A percentile compares a stretch with the other conserved stretches of the same genome.
phyloP scores from a whole-genome alignment of 2,329 filamentous ascomycete species.

The Hypoxylon sp. region DNA sequence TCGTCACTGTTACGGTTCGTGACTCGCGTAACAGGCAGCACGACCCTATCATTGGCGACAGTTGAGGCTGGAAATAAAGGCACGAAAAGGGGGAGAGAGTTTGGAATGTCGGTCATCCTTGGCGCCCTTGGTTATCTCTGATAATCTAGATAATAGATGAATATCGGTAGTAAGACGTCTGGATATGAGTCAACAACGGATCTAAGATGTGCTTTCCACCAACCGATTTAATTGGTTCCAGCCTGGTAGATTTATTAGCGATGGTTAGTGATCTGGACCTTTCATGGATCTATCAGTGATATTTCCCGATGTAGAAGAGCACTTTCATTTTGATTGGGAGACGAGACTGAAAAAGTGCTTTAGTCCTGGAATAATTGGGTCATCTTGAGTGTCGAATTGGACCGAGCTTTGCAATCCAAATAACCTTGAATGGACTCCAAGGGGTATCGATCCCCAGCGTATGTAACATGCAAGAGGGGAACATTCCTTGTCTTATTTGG shows the following conservation, averaged over 20 bases:
- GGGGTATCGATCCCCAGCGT: neutral
- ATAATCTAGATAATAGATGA: neutral
- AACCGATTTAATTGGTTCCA: constrained; percentile 22
- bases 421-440: neutral
- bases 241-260: constrained; percentile 17
- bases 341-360: neutral
- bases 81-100: neutral
- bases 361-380: constrained; percentile 14
- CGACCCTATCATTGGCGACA: constrained; percentile 87
- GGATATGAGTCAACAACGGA: constrained; percentile 11
- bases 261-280: constrained; percentile 9
- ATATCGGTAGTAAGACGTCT: neutral
- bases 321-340: constrained; percentile 6
- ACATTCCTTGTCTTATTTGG: neutral
- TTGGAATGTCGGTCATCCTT: constrained; percentile 10
- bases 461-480: neutral
- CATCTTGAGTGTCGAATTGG: constrained; percentile 22
- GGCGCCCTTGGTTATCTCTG: constrained; percentile 16
- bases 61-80: constrained; percentile 4
- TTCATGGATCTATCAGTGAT: constrained; percentile 42
- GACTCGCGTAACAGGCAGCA: constrained; percentile 92
- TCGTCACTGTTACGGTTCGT: constrained; percentile 89
- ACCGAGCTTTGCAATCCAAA: constrained; percentile 36
- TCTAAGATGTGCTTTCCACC: neutral
- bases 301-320: constrained; percentile 19